Conservation (phyloP, 345 rosid species). For the Punica granatum region DNA sequence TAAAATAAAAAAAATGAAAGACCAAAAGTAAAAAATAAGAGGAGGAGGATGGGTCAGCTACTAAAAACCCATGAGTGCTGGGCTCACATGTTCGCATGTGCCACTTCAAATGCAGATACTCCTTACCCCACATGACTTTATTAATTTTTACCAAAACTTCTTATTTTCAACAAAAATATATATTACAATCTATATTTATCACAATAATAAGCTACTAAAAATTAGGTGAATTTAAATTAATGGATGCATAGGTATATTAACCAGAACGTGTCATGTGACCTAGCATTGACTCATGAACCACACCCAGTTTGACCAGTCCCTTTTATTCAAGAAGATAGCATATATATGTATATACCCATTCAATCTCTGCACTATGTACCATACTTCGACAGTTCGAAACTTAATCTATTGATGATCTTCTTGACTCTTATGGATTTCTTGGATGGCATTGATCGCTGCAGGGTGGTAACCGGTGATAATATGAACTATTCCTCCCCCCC, state of each 20-base stretch:
- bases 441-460: no score
- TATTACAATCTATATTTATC: no score
- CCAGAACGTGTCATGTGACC: conserved; percentile 3
- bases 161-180: no score
- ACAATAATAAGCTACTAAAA: neutral
- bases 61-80: neutral
- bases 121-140: neutral
- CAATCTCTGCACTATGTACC: no score
- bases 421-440: no score
- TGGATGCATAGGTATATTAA: neutral
- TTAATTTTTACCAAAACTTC: no score
- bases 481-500: no score
- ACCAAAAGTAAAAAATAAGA: neutral
- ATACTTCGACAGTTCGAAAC: no score
- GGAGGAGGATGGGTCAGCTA: neutral
- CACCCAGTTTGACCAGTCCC: neutral
- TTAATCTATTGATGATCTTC: no score
- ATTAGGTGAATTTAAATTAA: neutral
- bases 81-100: conserved; percentile 5
- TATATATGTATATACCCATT: neutral
- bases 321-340: neutral
- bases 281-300: conserved; percentile 1
- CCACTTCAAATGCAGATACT: neutral
- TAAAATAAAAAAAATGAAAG: no score
- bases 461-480: no score